These are phyloP conservation scores for Vaccinium macrocarpon DNA, from an alignment of 148 eudicot species.

Conservation along the genomic window DNA sequence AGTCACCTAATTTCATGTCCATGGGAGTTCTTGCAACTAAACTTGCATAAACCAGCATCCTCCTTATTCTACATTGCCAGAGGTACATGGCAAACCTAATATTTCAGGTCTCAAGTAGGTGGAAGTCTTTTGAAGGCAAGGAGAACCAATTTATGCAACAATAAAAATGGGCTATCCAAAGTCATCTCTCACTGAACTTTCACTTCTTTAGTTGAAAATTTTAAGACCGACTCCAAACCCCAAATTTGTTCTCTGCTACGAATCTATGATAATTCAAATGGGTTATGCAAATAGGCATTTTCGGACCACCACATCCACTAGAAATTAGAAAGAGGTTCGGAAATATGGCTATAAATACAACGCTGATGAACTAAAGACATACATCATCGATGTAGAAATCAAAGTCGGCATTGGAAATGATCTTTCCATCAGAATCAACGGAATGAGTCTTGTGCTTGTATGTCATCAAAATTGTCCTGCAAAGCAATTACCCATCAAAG, in stretches of 20 bases:
- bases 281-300: background rate
- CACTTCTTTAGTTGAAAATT: background rate
- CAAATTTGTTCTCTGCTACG: background rate
- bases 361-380: constrained; percentile 30
- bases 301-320: background rate
- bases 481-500: constrained; percentile 3
- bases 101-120: background rate
- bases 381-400: constrained; percentile 91
- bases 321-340: background rate
- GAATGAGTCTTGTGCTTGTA: constrained; percentile 96
- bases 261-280: background rate
- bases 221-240: background rate
- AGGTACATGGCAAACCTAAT: background rate
- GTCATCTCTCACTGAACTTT: background rate
- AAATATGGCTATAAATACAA: background rate
- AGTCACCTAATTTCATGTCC: background rate
- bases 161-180: background rate
- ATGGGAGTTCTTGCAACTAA: background rate
- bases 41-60: background rate
- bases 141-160: background rate
- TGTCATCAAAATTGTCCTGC: constrained; percentile 92
- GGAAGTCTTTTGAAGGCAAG: background rate
- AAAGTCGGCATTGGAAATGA: constrained; percentile 80
- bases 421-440: constrained; percentile 72
- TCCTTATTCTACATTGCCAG: no score